Percentiles rank a stretch among this genome's conserved stretches.
phyloP scores from a whole-genome alignment of 371 early-diverging fungal species.

The Funneliformis caledonium region DNA sequence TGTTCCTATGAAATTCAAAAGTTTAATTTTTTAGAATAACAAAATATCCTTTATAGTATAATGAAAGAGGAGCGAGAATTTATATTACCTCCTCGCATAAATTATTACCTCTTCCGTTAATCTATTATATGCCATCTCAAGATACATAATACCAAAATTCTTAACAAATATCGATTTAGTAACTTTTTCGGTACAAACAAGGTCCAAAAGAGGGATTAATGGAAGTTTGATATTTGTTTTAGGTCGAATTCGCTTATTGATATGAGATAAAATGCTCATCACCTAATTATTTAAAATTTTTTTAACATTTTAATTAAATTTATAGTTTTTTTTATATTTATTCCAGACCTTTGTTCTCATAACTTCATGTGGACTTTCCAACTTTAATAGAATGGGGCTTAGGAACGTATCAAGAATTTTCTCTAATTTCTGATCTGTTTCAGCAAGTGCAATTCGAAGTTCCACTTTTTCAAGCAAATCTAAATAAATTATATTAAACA shows the following conservation, averaged over 20 bases:
- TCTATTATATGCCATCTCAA: conserved; percentile 71
- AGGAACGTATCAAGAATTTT: conserved; percentile 70
- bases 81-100: neutral
- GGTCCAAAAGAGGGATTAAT: conserved; percentile 57
- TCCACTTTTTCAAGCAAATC: conserved; percentile 82
- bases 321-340: neutral
- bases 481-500: conserved; percentile 32
- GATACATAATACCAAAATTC: conserved; percentile 75
- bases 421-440: conserved; percentile 75
- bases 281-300: conserved; percentile 54
- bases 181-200: conserved; percentile 49
- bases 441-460: conserved; percentile 83
- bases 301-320: neutral
- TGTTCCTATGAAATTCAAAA: conserved; percentile 4
- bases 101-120: conserved; percentile 48
- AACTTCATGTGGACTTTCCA: conserved; percentile 61
- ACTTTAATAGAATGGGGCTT: conserved; percentile 76
- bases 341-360: conserved; percentile 56
- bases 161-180: conserved; percentile 58
- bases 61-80: neutral
- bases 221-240: conserved; percentile 67
- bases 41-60: neutral
- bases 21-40: neutral
- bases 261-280: conserved; percentile 76
- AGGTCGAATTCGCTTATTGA: conserved; percentile 78